Base-by-base conservation (phyloP, 495 filamentous ascomycete genomes). In the Chaetomidium leptoderma region DNA sequence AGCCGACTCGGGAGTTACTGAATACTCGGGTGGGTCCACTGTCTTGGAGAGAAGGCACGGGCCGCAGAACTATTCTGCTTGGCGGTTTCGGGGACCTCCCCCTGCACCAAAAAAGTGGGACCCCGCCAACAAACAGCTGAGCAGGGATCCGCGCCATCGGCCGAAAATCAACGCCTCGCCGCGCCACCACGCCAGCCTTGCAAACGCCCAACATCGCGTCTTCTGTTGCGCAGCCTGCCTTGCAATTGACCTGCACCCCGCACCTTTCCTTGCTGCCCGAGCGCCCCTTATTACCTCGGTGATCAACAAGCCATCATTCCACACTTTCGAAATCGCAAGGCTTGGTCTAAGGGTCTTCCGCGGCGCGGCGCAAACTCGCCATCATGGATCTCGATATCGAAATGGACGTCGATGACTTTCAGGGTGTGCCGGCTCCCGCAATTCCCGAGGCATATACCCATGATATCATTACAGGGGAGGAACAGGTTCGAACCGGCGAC, bases 331-430 rank as follows among this genome's bases (percentile, higher is more conserved):
- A 24, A 43, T 24, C 10, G 21, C 3, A 42, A 24, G 0, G 36
- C 36, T 39, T 19, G 14, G 6, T 4, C 36, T 7, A 26, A 19
- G 2, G 7, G 46, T 35, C 8, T 33, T 4, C 2, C 33, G 30
- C 13, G 23, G 19, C 54, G 44, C 54, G 24, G 14, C 27, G 10
- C 33, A 9, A 10, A 14, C 11, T 19, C 29, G 10, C 47, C 42
- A 66, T 65, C 46, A 89, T 89, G 86, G 88, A 92, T 68, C 85
- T 90, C 51, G 88, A 91, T 47, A 87, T 91, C 69, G 88, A 91
- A 49, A 80, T 80, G 76, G 77, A 77, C 49, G 69, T 90, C 49
- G 85, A 83, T 58, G 70, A 76, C 64, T 67, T 70, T 40, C 67
- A 72, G 16, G 70, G 75, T 19, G 70, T 75, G 37, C 64, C 74